A percentile compares a stretch with the other conserved stretches of the same genome.
Conservation (phyloP, 139 green algal genomes). For the Picochlorum costavermella region DNA sequence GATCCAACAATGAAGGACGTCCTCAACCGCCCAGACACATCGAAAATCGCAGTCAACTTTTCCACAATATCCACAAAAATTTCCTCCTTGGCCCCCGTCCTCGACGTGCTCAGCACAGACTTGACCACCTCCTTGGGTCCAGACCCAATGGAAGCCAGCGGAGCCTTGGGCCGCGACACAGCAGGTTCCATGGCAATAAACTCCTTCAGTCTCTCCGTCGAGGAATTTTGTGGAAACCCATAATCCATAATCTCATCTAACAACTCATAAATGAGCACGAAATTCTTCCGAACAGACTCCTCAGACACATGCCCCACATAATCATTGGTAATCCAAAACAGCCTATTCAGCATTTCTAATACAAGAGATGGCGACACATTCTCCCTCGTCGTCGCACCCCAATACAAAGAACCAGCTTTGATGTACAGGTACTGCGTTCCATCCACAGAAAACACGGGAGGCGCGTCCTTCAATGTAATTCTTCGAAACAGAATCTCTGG, state of each 20-base stretch:
- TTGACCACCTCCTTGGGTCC: slow-evolving; percentile 81
- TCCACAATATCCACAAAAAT: slow-evolving; percentile 99
- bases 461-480: slow-evolving; percentile 74
- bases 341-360: slow-evolving; percentile 83
- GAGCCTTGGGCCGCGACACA: slow-evolving; percentile 16
- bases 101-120: slow-evolving; percentile 69
- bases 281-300: slow-evolving; percentile 91
- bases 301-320: slow-evolving; percentile 85
- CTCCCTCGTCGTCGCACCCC: slow-evolving; percentile 80
- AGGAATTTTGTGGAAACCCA: slow-evolving; percentile 75
- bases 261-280: slow-evolving; percentile 94
- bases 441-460: slow-evolving; percentile 83
- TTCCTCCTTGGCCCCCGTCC: slow-evolving; percentile 61
- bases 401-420: slow-evolving; percentile 71
- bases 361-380: slow-evolving; percentile 84
- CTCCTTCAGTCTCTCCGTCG: slow-evolving; percentile 82
- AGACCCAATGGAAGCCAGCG: slow-evolving; percentile 33
- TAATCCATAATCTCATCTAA: slow-evolving; percentile 92
- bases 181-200: slow-evolving; percentile 90
- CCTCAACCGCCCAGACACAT: slow-evolving; percentile 65
- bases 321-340: slow-evolving; percentile 79
- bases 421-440: slow-evolving; percentile 92
- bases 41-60: slow-evolving; percentile 87
- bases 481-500: slow-evolving; percentile 87
- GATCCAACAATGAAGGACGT: slow-evolving; percentile 76